Conservation (phyloP, 2,329 filamentous ascomycete genomes). For the Scolecobasidium constrictum region DNA sequence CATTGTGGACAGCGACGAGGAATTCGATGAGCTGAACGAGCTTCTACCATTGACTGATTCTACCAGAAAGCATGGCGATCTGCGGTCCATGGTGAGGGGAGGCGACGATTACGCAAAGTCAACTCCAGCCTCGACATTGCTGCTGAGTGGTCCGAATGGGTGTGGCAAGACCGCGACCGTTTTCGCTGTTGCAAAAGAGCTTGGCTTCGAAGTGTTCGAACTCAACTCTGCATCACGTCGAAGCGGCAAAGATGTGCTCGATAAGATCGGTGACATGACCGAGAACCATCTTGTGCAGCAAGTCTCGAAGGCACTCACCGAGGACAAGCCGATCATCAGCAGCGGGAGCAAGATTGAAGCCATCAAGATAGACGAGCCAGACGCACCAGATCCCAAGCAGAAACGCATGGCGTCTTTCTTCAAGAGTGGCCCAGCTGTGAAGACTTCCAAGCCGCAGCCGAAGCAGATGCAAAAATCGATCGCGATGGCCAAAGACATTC, state of each 20-base stretch:
- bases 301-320: constrained; percentile 14
- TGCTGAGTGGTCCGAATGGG: constrained; percentile 80
- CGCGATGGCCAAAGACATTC: constrained; percentile 26
- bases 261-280: constrained; percentile 93
- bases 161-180: constrained; percentile 90
- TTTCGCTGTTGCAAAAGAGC: constrained; percentile 82
- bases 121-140: constrained; percentile 60
- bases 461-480: constrained; percentile 12
- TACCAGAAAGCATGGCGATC: constrained; percentile 15
- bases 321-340: constrained; percentile 8
- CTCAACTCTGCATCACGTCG: constrained; percentile 76
- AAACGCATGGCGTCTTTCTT: constrained; percentile 76
- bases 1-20: constrained; percentile 67
- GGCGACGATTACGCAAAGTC: constrained; percentile 17
- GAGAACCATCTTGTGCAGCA: constrained; percentile 78
- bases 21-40: constrained; percentile 47
- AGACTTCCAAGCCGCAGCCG: constrained; percentile 14
- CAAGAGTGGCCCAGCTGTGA: constrained; percentile 29
- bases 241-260: constrained; percentile 80
- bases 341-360: background rate
- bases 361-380: constrained; percentile 23
- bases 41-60: constrained; percentile 49
- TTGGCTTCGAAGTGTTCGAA: constrained; percentile 90
- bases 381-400: constrained; percentile 59
- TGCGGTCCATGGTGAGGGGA: constrained; percentile 29